Evolutionary conservation across 176 grass and related monocot species (phyloP).

Genomic region (Secale cereale): DNA sequence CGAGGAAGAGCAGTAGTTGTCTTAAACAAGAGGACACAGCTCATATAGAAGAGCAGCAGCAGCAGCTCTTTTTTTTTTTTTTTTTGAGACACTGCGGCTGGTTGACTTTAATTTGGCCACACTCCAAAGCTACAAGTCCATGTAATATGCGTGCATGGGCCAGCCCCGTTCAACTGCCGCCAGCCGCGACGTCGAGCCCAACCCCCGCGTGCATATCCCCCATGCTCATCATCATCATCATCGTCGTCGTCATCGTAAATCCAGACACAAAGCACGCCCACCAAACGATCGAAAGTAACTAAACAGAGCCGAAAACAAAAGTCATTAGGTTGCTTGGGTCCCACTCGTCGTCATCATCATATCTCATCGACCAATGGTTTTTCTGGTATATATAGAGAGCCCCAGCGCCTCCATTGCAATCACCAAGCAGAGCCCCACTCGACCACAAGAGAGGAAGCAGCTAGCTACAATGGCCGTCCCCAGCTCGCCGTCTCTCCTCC

Average conservation of each 20-base stretch:
- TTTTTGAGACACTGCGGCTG: too few species aligned
- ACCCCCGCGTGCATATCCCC: background rate
- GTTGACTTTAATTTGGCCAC: constrained; percentile 61
- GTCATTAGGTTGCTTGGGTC: background rate
- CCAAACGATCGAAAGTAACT: constrained; percentile 30
- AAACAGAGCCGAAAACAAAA: background rate
- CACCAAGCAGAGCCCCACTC: background rate
- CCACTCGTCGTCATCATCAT: background rate
- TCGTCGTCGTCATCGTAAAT: background rate
- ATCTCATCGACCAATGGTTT: background rate
- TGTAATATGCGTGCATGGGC: background rate
- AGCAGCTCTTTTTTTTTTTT: too few species aligned
- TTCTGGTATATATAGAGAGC: constrained; percentile 21
- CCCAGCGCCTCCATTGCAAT: background rate
- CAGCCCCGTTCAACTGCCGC: background rate
- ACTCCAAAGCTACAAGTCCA: constrained; percentile 45
- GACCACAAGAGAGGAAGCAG: background rate
- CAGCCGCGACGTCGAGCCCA: constrained; percentile 25
- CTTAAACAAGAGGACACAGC: background rate
- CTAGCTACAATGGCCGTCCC: constrained; percentile 14
- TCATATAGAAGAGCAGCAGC: background rate
- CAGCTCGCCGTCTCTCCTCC: background rate
- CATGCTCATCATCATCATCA: background rate
- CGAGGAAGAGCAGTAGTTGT: background rate
- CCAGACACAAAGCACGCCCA: background rate